Conservation (phyloP, 2,329 filamentous ascomycete genomes). For the Zasmidium angulare region DNA sequence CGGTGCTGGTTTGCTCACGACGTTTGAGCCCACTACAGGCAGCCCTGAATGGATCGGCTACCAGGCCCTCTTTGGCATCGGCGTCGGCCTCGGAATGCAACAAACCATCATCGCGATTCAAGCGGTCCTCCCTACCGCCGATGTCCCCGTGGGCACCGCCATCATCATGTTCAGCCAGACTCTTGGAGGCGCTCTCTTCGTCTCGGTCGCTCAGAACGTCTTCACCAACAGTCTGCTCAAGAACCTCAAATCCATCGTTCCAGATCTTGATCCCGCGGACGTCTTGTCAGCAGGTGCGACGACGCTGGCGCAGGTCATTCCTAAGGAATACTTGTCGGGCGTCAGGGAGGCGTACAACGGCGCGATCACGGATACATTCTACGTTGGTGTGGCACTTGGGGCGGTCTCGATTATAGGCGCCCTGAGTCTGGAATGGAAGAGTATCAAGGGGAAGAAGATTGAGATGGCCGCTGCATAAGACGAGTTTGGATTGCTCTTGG, state of each 20-base stretch:
- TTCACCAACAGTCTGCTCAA: slow-evolving; percentile 51
- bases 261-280: slow-evolving; percentile 43
- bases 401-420: slow-evolving; percentile 57
- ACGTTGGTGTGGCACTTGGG: slow-evolving; percentile 58
- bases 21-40: slow-evolving; percentile 41
- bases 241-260: slow-evolving; percentile 39
- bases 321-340: slow-evolving; percentile 47
- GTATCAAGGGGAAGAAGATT: slow-evolving; percentile 57
- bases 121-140: slow-evolving; percentile 41
- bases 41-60: slow-evolving; percentile 40
- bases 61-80: slow-evolving; percentile 38
- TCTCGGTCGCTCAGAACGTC: slow-evolving; percentile 51
- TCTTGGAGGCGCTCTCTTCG: slow-evolving; percentile 50
- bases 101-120: slow-evolving; percentile 49
- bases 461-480: slow-evolving; percentile 34
- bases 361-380: slow-evolving; percentile 59
- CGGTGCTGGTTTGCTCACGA: slow-evolving; percentile 48
- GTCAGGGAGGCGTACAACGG: slow-evolving; percentile 66
- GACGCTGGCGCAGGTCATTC: slow-evolving; percentile 56
- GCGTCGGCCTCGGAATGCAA: slow-evolving; percentile 51
- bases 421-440: slow-evolving; percentile 62
- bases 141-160: slow-evolving; percentile 49
- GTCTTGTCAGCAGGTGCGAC: slow-evolving; percentile 56
- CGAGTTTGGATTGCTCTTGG: neutral
- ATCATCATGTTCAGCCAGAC: slow-evolving; percentile 51